These are phyloP conservation scores for Mollisiaceae sp. DNA, from an alignment of 2,329 filamentous ascomycete species.

Conservation along the genomic window DNA sequence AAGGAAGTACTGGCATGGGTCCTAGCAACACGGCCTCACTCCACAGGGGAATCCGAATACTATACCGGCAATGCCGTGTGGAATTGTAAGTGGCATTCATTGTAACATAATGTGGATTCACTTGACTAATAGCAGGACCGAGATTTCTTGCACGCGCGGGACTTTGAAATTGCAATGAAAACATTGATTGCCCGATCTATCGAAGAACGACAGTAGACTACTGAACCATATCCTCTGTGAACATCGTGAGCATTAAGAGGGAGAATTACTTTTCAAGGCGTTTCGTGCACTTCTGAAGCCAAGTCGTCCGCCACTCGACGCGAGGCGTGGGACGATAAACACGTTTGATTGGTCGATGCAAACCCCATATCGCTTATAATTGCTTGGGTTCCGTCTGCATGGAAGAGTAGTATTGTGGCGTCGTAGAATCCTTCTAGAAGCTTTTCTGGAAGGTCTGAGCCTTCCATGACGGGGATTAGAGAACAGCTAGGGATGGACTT, in stretches of 20 bases:
- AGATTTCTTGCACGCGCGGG: neutral
- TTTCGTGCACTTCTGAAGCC: neutral
- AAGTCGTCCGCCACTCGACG: neutral
- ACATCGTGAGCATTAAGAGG: constrained; percentile 4
- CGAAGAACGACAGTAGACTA: neutral
- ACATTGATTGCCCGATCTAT: neutral
- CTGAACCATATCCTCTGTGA: neutral
- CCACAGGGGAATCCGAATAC: neutral
- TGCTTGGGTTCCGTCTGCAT: neutral
- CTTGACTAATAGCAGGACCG: neutral
- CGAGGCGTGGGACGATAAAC: neutral
- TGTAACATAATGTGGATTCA: neutral
- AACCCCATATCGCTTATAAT: neutral
- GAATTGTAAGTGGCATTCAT: neutral
- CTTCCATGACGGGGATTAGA: neutral
- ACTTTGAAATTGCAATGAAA: neutral
- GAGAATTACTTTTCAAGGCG: neutral
- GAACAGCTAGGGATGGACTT: neutral
- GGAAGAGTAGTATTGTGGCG: neutral
- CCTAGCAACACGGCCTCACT: neutral
- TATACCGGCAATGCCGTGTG: neutral
- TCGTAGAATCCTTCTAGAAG: constrained; percentile 19
- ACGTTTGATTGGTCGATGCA: neutral
- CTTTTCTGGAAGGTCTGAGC: neutral
- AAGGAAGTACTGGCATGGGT: neutral